Evolutionary conservation across 129 eudicot genomes (phyloP).

Genomic region (Glebionis coronaria): DNA sequence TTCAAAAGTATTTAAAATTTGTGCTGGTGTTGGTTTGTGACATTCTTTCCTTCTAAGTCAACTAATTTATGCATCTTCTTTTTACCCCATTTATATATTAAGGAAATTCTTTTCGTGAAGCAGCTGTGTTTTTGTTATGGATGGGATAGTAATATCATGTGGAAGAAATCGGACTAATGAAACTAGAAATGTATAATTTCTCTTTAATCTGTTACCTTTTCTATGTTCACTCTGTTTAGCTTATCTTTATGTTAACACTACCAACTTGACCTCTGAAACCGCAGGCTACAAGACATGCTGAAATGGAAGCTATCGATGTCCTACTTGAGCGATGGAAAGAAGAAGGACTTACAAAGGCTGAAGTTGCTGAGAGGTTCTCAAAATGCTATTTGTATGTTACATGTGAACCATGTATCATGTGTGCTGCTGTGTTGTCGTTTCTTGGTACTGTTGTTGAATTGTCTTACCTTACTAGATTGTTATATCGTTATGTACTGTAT

Average conservation of each 20-base stretch:
- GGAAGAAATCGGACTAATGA: constrained; percentile 85
- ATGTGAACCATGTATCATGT: constrained; percentile 99
- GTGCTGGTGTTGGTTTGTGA: not conserved
- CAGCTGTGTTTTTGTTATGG: constrained; percentile 78
- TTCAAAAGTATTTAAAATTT: not conserved
- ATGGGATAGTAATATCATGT: constrained; percentile 62
- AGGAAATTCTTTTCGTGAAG: not conserved
- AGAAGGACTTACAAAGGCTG: constrained; percentile 33
- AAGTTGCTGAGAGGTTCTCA: constrained; percentile 55
- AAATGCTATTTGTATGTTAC: constrained; percentile 85
- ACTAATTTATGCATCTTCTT: not conserved
- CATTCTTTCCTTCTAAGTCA: not conserved
- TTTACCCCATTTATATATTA: too few relatives aligned
- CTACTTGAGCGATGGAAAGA: constrained; percentile 63
- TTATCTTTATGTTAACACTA: constrained; percentile 11
- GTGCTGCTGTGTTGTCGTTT: constrained; percentile 81
- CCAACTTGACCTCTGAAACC: constrained; percentile 29
- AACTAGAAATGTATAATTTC: constrained; percentile 61
- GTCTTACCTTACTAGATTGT: not conserved
- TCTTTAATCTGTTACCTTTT: not conserved
- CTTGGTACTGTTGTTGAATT: constrained; percentile 44
- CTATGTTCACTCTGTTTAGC: not conserved
- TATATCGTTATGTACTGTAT: not conserved
- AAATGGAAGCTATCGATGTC: constrained; percentile 77
- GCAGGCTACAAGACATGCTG: constrained; percentile 89